Evolutionary conservation across 768 basidiomycete genomes (phyloP), one percentile per base, ranked within the genome.

Genomic region (Tylopilus vinaceipallidus): DNA sequence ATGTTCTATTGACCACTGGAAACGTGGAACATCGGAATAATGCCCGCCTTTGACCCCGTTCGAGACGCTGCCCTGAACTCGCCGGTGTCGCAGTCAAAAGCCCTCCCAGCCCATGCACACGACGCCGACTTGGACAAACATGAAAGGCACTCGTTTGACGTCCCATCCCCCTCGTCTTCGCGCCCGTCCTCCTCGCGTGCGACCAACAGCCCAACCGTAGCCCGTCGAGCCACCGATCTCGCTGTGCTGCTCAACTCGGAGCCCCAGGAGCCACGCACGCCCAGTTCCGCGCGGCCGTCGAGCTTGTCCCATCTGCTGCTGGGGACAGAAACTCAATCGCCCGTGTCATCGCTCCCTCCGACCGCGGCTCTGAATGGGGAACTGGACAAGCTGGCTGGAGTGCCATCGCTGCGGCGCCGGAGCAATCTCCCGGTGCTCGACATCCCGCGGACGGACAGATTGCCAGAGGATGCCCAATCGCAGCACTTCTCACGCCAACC

Each of bases 51-150:
- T 76, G 89, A 91, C 77, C 88, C 89, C 61, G 88, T 91, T 54
- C 80, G 89, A 67, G 89, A 91, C 77, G 89, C 89, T 54, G 86
- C 89, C 61, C 79, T 87, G 60, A 88, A 88, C 70, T 87, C 86
- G 36, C 88, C 88, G 26, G 67, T 82, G 59, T 74, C 77, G 34
- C 74, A 75, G 56, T 63, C 76, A 42, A 70, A 70, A 59, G 49
- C 73, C 54, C 71, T 74, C 45, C 59, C 59, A 32, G 5, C 26
- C 19, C 58, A 65, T 40, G 40, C 53, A 27, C 50, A 67, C 45
- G 63, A 61, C 51, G 52, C 42, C 50, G 69, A 66, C 51, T 4
- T 24, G 42, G 64, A 63, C 36, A 67, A 60, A 49, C 53, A 62
- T 34, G 65, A 65, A 13, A 58, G 60, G 36, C 61, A 51, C 50